phyloP scores from a whole-genome alignment of 139 green algal genomes.

The Micractinium sp. region DNA sequence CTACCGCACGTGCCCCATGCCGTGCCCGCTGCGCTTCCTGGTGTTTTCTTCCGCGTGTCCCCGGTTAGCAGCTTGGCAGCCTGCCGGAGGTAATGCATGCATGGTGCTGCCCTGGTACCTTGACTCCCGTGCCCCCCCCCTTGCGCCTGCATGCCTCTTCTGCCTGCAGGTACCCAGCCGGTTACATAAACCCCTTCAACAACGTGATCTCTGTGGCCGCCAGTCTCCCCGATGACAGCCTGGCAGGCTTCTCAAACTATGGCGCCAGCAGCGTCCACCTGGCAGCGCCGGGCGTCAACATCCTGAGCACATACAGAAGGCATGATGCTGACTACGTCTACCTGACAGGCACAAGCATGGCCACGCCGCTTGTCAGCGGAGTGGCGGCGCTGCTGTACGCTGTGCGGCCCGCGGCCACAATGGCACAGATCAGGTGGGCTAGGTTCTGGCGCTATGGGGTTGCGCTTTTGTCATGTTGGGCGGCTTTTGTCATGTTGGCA shows the following conservation, averaged over 20 bases:
- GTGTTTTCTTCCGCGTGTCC: too few relatives aligned
- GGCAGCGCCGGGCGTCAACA: constrained; percentile 18
- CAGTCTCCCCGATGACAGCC: not conserved
- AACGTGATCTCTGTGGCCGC: constrained; percentile 35
- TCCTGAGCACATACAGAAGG: constrained; percentile 7
- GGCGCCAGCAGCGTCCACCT: not conserved
- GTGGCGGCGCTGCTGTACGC: constrained; percentile 51
- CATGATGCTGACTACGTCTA: not conserved
- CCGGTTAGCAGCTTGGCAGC: too few relatives aligned
- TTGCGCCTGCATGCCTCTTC: not conserved
- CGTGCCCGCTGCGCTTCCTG: too few relatives aligned
- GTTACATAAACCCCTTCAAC: not conserved
- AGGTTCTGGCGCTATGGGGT: too few relatives aligned
- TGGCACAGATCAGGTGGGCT: not conserved
- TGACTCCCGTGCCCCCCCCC: not conserved
- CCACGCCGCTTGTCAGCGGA: constrained; percentile 70
- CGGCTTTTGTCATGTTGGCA: too few relatives aligned
- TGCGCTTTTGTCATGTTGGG: too few relatives aligned
- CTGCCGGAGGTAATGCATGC: too few relatives aligned
- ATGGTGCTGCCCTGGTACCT: too few relatives aligned
- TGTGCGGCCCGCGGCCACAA: not conserved
- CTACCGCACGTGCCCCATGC: too few relatives aligned
- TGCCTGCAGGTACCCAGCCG: constrained; percentile 21
- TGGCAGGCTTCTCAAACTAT: constrained; percentile 32
- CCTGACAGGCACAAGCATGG: constrained; percentile 85